phyloP scores from a whole-genome alignment of 805 yeast genomes.

The Kuraishia molischiana region DNA sequence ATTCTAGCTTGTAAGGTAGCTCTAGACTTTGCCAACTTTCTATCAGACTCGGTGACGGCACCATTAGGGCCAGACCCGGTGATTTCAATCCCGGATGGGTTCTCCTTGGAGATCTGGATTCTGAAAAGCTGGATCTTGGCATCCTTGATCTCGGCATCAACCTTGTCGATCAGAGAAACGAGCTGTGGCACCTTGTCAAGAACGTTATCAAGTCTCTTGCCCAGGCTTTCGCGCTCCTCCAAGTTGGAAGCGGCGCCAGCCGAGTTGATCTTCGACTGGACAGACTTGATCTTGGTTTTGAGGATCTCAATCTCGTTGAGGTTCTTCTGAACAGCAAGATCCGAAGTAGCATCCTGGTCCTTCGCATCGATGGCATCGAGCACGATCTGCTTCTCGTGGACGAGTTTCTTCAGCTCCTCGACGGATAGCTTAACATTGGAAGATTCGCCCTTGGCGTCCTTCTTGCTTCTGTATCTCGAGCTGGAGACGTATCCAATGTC shows the following conservation, averaged over 20 bases:
- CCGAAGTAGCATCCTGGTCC: slow-evolving; percentile 33
- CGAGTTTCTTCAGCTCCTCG: slow-evolving; percentile 48
- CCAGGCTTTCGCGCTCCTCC: slow-evolving; percentile 39
- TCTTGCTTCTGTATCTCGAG: slow-evolving; percentile 51
- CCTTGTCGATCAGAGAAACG: slow-evolving; percentile 47
- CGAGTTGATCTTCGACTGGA: slow-evolving; percentile 28
- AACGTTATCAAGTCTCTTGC: slow-evolving; percentile 47
- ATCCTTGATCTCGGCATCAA: slow-evolving; percentile 59
- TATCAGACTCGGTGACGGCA: slow-evolving; percentile 72
- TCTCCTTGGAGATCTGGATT: slow-evolving; percentile 40
- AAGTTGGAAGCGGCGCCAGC: slow-evolving; percentile 23
- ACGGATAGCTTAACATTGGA: slow-evolving; percentile 31
- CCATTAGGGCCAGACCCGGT: slow-evolving; percentile 86
- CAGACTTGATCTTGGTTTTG: slow-evolving; percentile 46
- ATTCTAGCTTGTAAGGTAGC: slow-evolving; percentile 75
- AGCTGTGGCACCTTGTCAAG: slow-evolving; percentile 68
- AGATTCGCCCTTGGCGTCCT: slow-evolving; percentile 8
- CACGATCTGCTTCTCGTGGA: slow-evolving; percentile 63
- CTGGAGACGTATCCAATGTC: slow-evolving; percentile 47
- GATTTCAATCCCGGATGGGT: slow-evolving; percentile 59
- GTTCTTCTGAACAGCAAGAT: slow-evolving; percentile 24
- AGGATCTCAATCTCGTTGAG: slow-evolving; percentile 51
- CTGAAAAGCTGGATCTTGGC: slow-evolving; percentile 60
- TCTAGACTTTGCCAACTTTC: slow-evolving; percentile 69
- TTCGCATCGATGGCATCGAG: slow-evolving; percentile 65